Base-by-base conservation (phyloP, 768 basidiomycete species). In the Mycena chlorophos region DNA sequence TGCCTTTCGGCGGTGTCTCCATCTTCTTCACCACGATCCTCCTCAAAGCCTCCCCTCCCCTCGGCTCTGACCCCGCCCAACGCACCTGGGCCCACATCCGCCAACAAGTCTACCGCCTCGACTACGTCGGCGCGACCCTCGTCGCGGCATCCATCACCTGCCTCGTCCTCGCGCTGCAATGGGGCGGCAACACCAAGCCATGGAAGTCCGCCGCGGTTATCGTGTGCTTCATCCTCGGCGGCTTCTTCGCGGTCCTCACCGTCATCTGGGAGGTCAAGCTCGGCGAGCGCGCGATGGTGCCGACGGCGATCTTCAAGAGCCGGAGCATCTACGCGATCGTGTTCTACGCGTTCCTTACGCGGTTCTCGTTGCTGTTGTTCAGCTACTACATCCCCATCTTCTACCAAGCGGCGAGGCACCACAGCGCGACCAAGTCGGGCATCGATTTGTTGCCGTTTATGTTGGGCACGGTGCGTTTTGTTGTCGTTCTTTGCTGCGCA, bases 171-270 rank as follows among this genome's bases (percentile, higher is more conserved):
- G 70, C 77, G 4, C 63, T 78, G 1, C 71, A 75, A 51, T 75
- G 73, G 72, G 77, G 76, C 17, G 77, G 77, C 0, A 72, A 73
- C 58, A 61, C 66, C 17, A 73, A 74, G 60, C 64, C 72, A 0
- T 79, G 78, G 78, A 60, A 56, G 51, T 68, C 70, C 54, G 65
- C 63, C 3, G 62, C 66, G 2, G 75, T 75, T 55, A 58, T 66
- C n/a, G 40, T 55, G 22, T 22, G 45, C 43, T 54, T 54, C 25
- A 26, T 55, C 16, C 22, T 55, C 16, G 16, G 19, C 16, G 54
- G 37, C 20, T 49, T 51, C 19, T 40, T 56, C 17, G 14, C 30
- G 5, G 20, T 45, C 25, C 31, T 31, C 4, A 39, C 39, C 20
- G 38, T 56, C 26, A 26, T n/a, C 2, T 56, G 55, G 55, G 55